phyloP scores from a whole-genome alignment of 257 asterid species.

The Solanum sitiens region DNA sequence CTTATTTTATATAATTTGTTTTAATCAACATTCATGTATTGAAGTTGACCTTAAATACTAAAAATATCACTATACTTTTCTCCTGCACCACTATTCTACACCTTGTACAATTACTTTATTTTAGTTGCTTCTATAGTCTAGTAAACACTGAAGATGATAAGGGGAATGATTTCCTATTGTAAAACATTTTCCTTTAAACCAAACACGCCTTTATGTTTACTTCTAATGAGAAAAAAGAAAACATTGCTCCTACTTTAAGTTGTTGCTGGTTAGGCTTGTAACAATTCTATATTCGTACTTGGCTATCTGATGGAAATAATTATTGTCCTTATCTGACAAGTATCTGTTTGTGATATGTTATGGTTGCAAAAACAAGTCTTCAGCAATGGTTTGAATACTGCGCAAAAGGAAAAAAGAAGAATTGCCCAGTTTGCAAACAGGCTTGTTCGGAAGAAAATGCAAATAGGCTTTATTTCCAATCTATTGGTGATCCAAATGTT shows the following conservation, averaged over 20 bases:
- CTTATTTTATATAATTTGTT: background rate
- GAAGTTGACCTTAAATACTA: background rate
- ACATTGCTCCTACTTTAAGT: background rate
- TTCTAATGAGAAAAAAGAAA: background rate
- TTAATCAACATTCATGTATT: background rate
- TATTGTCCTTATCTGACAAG: background rate
- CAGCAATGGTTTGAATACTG: slow-evolving; percentile 99
- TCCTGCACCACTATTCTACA: background rate
- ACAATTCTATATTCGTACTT: background rate
- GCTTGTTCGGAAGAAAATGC: slow-evolving; percentile 51
- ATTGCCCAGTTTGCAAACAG: slow-evolving; percentile 93
- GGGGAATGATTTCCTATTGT: background rate
- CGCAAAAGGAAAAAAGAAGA: slow-evolving; percentile 53
- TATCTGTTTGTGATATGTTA: background rate
- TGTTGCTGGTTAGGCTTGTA: background rate
- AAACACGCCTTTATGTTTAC: background rate
- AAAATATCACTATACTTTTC: background rate
- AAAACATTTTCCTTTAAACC: background rate
- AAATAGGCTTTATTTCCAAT: slow-evolving; percentile 80
- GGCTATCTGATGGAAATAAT: background rate
- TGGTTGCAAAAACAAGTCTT: slow-evolving; percentile 31
- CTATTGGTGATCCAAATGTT: slow-evolving; percentile 62
- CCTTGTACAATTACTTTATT: background rate
- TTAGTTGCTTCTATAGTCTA: background rate
- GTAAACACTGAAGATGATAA: background rate